These are phyloP conservation scores for Potentilla sterilis DNA, from an alignment of 306 rosid species.

Conservation along the genomic window DNA sequence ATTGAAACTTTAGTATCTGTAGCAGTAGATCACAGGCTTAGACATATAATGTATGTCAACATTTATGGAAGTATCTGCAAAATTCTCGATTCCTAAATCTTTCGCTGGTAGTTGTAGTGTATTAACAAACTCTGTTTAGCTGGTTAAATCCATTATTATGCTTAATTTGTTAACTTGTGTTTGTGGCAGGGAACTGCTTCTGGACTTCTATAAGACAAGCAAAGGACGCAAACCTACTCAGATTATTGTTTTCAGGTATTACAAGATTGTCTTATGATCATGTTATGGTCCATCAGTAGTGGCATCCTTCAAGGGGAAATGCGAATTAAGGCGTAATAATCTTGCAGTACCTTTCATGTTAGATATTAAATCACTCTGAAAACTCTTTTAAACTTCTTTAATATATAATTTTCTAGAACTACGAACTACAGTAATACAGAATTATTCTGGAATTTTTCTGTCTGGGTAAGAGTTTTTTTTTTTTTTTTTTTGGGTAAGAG, in stretches of 20 bases:
- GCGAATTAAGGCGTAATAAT: not conserved
- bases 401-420: not conserved
- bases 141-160: constrained; percentile 8
- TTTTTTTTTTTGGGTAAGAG: not conserved
- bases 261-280: constrained; percentile 6
- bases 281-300: not conserved
- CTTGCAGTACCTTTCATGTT: not conserved
- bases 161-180: constrained; percentile 11
- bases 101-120: not conserved
- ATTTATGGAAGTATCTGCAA: not conserved
- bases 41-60: not conserved
- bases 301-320: not conserved
- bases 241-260: constrained; percentile 85
- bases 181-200: constrained; percentile 73
- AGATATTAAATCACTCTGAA: not conserved
- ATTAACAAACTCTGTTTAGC: not conserved
- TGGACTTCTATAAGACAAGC: constrained; percentile 74
- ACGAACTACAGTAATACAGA: not conserved
- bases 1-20: constrained; percentile 1
- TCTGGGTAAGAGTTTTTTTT: not conserved
- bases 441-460: not conserved
- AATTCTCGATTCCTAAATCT: not conserved
- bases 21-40: not conserved
- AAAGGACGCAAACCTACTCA: constrained; percentile 58
- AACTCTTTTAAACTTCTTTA: not conserved